phyloP scores from a whole-genome alignment of 179 eudicot genomes.

The Monotropa hypopitys region DNA sequence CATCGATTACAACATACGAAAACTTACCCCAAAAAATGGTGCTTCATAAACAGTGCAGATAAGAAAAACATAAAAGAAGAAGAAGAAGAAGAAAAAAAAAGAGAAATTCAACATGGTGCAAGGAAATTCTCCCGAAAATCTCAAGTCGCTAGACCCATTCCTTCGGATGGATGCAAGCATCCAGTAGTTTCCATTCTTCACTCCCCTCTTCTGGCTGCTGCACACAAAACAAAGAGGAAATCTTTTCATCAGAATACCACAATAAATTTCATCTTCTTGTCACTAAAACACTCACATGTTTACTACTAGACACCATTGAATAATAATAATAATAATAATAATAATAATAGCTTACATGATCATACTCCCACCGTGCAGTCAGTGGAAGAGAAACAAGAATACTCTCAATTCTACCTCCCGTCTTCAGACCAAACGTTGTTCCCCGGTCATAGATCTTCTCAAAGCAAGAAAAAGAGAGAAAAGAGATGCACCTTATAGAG shows the following conservation, averaged over 20 bases:
- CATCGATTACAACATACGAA: not conserved
- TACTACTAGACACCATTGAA: not conserved
- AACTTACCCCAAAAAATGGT: not conserved
- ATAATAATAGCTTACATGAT: constrained; percentile 49
- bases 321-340: too few relatives aligned
- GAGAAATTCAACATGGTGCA: constrained; percentile 2
- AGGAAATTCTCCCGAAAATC: not conserved
- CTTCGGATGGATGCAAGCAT: constrained; percentile 82
- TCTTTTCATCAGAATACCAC: not conserved
- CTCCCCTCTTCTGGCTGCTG: constrained; percentile 84
- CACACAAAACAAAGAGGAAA: not conserved
- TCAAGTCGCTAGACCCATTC: constrained; percentile 46
- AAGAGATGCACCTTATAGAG: constrained; percentile 3
- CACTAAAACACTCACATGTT: not conserved
- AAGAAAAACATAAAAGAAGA: not conserved
- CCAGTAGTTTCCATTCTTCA: constrained; percentile 90
- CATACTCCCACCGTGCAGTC: constrained; percentile 88
- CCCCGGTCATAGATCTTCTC: constrained; percentile 88
- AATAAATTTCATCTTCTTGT: not conserved
- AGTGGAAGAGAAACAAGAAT: constrained; percentile 89
- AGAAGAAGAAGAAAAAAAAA: not conserved
- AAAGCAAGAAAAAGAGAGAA: constrained; percentile 5
- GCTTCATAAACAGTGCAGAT: not conserved
- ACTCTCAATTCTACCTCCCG: constrained; percentile 94
- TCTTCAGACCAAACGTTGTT: constrained; percentile 91